phyloP scores from a whole-genome alignment of 83 land plant genomes.

The Isoetes engelmannii region DNA sequence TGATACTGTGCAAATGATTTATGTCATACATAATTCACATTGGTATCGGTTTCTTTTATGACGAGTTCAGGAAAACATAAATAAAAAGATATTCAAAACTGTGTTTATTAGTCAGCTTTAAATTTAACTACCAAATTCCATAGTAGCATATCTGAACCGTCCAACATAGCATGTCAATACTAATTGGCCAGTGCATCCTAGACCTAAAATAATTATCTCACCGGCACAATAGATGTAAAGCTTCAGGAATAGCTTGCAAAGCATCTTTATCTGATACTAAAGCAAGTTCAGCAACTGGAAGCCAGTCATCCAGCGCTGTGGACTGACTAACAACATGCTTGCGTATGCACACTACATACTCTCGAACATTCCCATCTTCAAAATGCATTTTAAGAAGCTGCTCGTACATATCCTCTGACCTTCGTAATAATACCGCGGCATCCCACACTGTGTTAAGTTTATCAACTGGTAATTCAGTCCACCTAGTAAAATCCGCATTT shows the following conservation, averaged over 20 bases:
- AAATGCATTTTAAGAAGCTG: slow-evolving; percentile 19
- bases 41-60: too few relatives aligned
- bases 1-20: neutral
- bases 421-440: slow-evolving; percentile 19
- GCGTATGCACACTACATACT: slow-evolving; percentile 27
- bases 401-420: slow-evolving; percentile 24
- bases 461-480: too few relatives aligned
- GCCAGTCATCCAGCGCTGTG: slow-evolving; percentile 26
- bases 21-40: neutral
- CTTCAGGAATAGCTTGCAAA: slow-evolving; percentile 21
- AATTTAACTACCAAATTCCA: neutral
- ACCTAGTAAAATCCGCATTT: too few relatives aligned
- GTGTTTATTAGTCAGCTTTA: neutral
- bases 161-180: too few relatives aligned
- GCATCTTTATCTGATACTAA: slow-evolving; percentile 30
- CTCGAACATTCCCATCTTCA: slow-evolving; percentile 24
- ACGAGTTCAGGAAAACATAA: too few relatives aligned
- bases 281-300: slow-evolving; percentile 34
- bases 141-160: too few relatives aligned
- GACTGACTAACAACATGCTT: slow-evolving; percentile 14
- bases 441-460: slow-evolving; percentile 12
- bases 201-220: neutral
- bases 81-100: neutral
- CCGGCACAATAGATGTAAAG: slow-evolving; percentile 28
- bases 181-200: too few relatives aligned